phyloP scores from a whole-genome alignment of 805 yeast species.

The Middelhovenomyces tepae region DNA sequence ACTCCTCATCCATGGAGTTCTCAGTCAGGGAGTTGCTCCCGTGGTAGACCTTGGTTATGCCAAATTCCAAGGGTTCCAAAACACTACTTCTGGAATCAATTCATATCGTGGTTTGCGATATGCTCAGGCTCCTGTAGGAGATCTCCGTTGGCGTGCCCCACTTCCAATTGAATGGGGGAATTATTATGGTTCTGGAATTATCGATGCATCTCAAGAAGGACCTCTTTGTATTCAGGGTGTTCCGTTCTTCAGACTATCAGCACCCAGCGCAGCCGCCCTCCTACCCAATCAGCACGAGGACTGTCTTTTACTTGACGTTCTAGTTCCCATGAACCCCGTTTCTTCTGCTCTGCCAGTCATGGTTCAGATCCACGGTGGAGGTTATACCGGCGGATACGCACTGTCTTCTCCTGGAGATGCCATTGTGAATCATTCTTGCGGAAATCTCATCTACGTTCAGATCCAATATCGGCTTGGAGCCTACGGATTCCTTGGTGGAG shows the following conservation, averaged over 20 bases:
- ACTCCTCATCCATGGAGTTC: no score
- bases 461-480: slow-evolving; percentile 30
- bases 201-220: slow-evolving; percentile 7
- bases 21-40: no score
- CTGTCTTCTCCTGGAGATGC: slow-evolving; percentile 17
- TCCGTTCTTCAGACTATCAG: no score
- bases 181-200: background rate
- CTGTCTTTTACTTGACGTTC: slow-evolving; percentile 26
- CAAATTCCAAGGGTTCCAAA: slow-evolving; percentile 4
- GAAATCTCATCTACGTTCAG: slow-evolving; percentile 26
- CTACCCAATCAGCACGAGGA: no score
- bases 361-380: slow-evolving; percentile 32
- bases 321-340: slow-evolving; percentile 16
- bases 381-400: slow-evolving; percentile 22
- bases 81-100: slow-evolving; percentile 4
- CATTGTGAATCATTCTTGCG: slow-evolving; percentile 17
- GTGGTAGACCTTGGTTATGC: slow-evolving; percentile 10
- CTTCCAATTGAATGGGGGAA: slow-evolving; percentile 3
- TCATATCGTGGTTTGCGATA: slow-evolving; percentile 7
- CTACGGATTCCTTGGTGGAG: slow-evolving; percentile 30
- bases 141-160: slow-evolving; percentile 10
- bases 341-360: slow-evolving; percentile 19
- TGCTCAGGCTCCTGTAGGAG: slow-evolving; percentile 12
- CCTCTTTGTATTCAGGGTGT: slow-evolving; percentile 4
- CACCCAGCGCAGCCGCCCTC: no score